Conservation (phyloP, 2,329 filamentous ascomycete genomes). For the Aspergillus pseudoterreus region DNA sequence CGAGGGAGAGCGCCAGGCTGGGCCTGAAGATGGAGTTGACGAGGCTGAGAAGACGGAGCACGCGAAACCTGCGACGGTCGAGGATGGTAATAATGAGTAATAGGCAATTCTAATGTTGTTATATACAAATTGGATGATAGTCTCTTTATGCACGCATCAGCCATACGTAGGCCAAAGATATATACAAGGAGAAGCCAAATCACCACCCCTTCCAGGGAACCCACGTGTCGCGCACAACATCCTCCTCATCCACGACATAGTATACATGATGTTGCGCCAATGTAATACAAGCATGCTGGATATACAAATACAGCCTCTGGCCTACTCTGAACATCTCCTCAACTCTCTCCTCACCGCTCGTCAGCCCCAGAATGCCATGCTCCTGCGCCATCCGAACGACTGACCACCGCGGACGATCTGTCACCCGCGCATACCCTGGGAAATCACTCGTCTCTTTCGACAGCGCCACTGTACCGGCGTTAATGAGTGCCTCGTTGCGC, state of each 20-base stretch:
- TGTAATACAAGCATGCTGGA: constrained; percentile 77
- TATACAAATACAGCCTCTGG: constrained; percentile 67
- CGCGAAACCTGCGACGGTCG: constrained; percentile 1
- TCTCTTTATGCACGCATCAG: not conserved
- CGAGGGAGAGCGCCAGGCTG: constrained; percentile 1
- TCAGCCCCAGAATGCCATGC: constrained; percentile 67
- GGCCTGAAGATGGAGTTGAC: not conserved
- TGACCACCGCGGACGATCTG: constrained; percentile 58
- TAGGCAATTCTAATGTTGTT: too few relatives aligned
- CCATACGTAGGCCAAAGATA: not conserved
- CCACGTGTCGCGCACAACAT: constrained; percentile 23
- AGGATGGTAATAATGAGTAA: constrained; percentile 5
- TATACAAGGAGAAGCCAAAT: not conserved
- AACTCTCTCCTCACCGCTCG: constrained; percentile 27
- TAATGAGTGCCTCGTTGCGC: constrained; percentile 62
- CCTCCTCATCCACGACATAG: constrained; percentile 59
- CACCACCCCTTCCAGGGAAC: constrained; percentile 27
- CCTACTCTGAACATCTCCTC: constrained; percentile 54
- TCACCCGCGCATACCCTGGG: constrained; percentile 66
- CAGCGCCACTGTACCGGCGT: constrained; percentile 66
- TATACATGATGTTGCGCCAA: constrained; percentile 68
- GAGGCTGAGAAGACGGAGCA: too few relatives aligned
- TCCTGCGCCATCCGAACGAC: constrained; percentile 73
- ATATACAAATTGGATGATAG: not conserved
- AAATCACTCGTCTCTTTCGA: constrained; percentile 68